phyloP scores from a whole-genome alignment of 108 stramenopile genomes.

The Discostella pseudostelligera region DNA sequence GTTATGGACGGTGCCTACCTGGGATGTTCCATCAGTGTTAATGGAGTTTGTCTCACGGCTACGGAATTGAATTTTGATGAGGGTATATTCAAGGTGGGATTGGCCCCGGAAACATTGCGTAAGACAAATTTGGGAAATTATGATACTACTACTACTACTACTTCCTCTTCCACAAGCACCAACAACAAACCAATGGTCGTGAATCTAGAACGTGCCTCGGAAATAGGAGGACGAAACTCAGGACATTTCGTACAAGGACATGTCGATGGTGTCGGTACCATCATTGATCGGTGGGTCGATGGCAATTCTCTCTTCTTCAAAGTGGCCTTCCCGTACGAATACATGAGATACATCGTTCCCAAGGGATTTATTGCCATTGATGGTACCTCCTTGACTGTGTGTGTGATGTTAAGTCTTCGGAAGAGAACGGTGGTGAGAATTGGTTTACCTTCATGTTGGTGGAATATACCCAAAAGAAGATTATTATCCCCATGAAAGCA shows the following conservation, averaged over 20 bases:
- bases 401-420: constrained; percentile 61
- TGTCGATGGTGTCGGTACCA: constrained; percentile 89
- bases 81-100: constrained; percentile 77
- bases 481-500: constrained; percentile 78
- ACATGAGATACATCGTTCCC: constrained; percentile 91
- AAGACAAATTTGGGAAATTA: constrained; percentile 71
- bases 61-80: constrained; percentile 65
- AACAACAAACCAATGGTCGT: constrained; percentile 51
- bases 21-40: constrained; percentile 95
- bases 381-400: constrained; percentile 96
- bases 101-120: constrained; percentile 93
- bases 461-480: constrained; percentile 96
- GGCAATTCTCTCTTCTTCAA: constrained; percentile 91
- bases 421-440: constrained; percentile 53
- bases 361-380: constrained; percentile 99
- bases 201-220: constrained; percentile 91
- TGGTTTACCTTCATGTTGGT: constrained; percentile 99
- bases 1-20: constrained; percentile 92
- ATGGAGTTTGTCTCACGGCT: constrained; percentile 98
- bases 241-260: constrained; percentile 99
- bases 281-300: constrained; percentile 79
- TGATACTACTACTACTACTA: background rate
- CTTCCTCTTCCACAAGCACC: too few relatives aligned
- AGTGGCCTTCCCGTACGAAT: constrained; percentile 61
- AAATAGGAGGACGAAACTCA: constrained; percentile 91